A percentile compares a stretch with the other conserved stretches of the same genome.
These are phyloP conservation scores for Sphaerobolus stellatus DNA, from an alignment of 1,284 basidiomycete genomes.

Conservation along the genomic window DNA sequence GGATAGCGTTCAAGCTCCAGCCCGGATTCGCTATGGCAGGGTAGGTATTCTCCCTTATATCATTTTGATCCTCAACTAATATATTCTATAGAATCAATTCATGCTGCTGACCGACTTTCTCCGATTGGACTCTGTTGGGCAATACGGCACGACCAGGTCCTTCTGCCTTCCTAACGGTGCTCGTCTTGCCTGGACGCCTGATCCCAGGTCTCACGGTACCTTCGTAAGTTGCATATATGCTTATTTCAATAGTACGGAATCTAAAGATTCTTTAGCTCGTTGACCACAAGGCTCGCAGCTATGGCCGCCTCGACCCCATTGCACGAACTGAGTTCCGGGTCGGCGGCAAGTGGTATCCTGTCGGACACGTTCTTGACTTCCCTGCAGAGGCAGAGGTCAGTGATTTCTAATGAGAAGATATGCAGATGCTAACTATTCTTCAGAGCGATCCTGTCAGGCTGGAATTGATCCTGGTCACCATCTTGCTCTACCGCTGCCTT, in stretches of 20 bases:
- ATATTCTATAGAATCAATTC: no score
- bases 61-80: no score
- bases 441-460: conserved; percentile 23
- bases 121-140: no score
- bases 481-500: conserved; percentile 69
- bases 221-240: conserved; percentile 58
- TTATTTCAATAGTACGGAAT: no score
- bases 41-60: conserved; percentile 36
- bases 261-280: conserved; percentile 14
- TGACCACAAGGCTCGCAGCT: not conserved
- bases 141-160: no score
- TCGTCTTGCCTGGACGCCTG: conserved; percentile 51
- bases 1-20: conserved; percentile 73
- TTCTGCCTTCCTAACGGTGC: no score
- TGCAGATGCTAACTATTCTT: no score
- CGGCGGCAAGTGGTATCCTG: conserved; percentile 19
- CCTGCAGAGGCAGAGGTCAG: no score
- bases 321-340: conserved; percentile 11
- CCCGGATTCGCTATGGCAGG: conserved; percentile 80
- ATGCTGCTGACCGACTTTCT: no score
- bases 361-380: no score
- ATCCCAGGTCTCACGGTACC: conserved; percentile 78
- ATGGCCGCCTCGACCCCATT: not conserved
- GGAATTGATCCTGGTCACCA: conserved; percentile 79
- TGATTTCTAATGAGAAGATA: no score